phyloP scores from a whole-genome alignment of 1,284 basidiomycete genomes.

The Ustilago nuda region DNA sequence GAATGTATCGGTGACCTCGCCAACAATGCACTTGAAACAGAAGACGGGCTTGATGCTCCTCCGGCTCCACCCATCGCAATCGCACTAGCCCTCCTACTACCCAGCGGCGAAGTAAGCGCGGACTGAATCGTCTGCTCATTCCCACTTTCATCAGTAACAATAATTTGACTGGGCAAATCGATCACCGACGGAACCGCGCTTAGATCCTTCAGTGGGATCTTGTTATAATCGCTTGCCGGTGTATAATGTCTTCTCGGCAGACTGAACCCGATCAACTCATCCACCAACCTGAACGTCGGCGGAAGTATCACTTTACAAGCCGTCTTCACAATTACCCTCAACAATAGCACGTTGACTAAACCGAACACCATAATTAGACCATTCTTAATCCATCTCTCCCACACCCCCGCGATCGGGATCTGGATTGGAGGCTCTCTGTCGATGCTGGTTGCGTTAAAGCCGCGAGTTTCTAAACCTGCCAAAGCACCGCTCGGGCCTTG shows the following conservation, averaged over 20 bases:
- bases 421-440: constrained; percentile 27
- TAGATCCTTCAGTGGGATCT: constrained; percentile 49
- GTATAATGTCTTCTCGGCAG: constrained; percentile 61
- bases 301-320: constrained; percentile 56
- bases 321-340: constrained; percentile 77
- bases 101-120: constrained; percentile 13
- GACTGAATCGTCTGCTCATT: constrained; percentile 37
- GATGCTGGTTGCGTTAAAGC: not conserved
- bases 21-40: constrained; percentile 2
- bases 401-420: constrained; percentile 18
- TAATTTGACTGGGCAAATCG: constrained; percentile 47
- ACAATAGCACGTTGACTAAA: constrained; percentile 77
- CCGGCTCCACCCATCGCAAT: not conserved
- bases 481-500: constrained; percentile 12
- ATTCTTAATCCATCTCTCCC: constrained; percentile 26
- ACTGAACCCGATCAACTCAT: constrained; percentile 54
- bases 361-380: constrained; percentile 73
- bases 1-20: constrained; percentile 22
- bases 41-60: constrained; percentile 11
- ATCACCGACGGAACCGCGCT: constrained; percentile 47
- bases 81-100: constrained; percentile 15
- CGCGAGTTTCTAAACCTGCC: not conserved
- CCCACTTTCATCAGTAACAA: constrained; percentile 44
- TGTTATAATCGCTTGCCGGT: constrained; percentile 53
- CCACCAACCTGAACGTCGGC: constrained; percentile 52